phyloP scores from a whole-genome alignment of 2,329 filamentous ascomycete genomes.

The Aspergillus sp. region DNA sequence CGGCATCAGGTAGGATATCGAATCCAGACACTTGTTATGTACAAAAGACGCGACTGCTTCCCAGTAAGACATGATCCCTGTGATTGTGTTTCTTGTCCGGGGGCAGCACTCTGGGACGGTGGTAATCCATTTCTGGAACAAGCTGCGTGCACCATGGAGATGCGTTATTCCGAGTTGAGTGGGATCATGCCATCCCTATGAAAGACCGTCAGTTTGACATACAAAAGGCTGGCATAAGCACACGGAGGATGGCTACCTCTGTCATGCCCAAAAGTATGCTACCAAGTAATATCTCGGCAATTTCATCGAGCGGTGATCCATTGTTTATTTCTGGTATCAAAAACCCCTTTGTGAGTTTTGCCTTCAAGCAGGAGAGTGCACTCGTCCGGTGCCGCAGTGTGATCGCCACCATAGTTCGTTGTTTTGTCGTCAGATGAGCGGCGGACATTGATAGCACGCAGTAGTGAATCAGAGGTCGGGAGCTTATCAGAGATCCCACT shows the following conservation, averaged over 20 bases:
- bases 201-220: neutral
- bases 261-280: constrained; percentile 6
- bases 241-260: neutral
- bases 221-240: neutral
- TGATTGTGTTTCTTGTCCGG: neutral
- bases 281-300: neutral
- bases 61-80: constrained; percentile 1
- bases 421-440: constrained; percentile 1
- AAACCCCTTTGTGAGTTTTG: neutral
- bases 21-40: neutral
- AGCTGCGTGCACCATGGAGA: neutral
- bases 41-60: constrained; percentile 5
- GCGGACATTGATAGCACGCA: constrained; percentile 14
- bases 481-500: constrained; percentile 3
- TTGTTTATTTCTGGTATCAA: neutral
- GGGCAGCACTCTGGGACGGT: neutral
- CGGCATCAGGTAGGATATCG: neutral
- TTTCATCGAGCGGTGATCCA: neutral
- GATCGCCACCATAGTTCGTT: neutral
- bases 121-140: neutral
- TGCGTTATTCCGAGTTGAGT: neutral
- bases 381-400: neutral
- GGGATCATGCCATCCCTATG: neutral
- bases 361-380: constrained; percentile 3
- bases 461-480: constrained; percentile 6